Evolutionary conservation across 371 early-diverging fungal species (phyloP).

Genomic region (Rhizopus stolonifer): DNA sequence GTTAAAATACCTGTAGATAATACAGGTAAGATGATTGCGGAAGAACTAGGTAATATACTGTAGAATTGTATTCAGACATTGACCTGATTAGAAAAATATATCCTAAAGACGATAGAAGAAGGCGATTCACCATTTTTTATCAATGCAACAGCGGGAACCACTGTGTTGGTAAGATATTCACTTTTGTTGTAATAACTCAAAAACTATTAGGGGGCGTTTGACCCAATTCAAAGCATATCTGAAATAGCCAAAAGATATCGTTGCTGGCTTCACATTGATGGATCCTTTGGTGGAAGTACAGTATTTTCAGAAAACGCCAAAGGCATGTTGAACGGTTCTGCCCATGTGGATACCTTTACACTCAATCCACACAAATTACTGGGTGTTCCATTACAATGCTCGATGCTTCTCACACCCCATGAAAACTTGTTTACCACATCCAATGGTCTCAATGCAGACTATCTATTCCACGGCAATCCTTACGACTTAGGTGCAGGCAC

Average conservation of each 20-base stretch:
- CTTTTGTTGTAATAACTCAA: too few species aligned
- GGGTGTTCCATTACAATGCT: slow-evolving; percentile 84
- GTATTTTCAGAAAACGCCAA: slow-evolving; percentile 53
- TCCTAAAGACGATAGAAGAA: slow-evolving; percentile 41
- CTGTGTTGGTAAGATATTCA: slow-evolving; percentile 70
- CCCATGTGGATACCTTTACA: slow-evolving; percentile 71
- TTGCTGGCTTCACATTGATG: slow-evolving; percentile 87
- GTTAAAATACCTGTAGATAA: slow-evolving; percentile 67
- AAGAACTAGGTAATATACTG: slow-evolving; percentile 61
- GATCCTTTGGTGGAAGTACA: slow-evolving; percentile 80
- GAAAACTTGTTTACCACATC: slow-evolving; percentile 50
- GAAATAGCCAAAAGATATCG: slow-evolving; percentile 60
- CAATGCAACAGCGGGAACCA: slow-evolving; percentile 86
- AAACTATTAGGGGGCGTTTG: slow-evolving; percentile 85
- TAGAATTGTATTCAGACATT: too few species aligned
- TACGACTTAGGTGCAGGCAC: slow-evolving; percentile 83
- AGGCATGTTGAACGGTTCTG: slow-evolving; percentile 54
- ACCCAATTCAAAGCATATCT: slow-evolving; percentile 66
- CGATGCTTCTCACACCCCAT: slow-evolving; percentile 68
- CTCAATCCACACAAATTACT: slow-evolving; percentile 88
- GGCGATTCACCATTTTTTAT: slow-evolving; percentile 75
- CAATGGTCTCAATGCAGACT: slow-evolving; percentile 67
- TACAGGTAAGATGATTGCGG: slow-evolving; percentile 63
- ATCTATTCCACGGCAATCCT: slow-evolving; percentile 73
- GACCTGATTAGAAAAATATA: slow-evolving; percentile 46